A percentile compares a stretch with the other conserved stretches of the same genome.
phyloP scores from a whole-genome alignment of 257 asterid genomes.

The Echium plantagineum region DNA sequence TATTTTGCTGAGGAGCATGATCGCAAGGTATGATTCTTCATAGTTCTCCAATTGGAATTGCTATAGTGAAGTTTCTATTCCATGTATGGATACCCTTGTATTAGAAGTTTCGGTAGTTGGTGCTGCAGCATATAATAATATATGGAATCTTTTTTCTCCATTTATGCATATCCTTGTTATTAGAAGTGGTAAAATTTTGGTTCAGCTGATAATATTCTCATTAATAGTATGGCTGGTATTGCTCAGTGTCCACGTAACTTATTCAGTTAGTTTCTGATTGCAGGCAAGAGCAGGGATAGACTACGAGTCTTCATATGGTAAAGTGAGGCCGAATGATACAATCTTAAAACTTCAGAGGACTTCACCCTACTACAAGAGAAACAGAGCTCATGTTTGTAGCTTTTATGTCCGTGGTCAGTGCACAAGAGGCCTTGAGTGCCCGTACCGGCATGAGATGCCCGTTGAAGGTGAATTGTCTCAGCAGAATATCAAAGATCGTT shows the following conservation, averaged over 20 bases:
- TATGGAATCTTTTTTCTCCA: too few species aligned
- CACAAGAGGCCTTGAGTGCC: constrained; percentile 97
- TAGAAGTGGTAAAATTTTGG: not conserved
- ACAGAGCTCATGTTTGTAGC: constrained; percentile 96
- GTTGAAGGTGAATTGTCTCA: constrained; percentile 94
- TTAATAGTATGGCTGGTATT: not conserved
- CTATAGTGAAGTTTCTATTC: not conserved
- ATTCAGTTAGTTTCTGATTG: constrained; percentile 3
- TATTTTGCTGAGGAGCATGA: constrained; percentile 98
- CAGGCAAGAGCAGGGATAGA: constrained; percentile 99
- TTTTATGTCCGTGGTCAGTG: constrained; percentile 93
- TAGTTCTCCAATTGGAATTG: not conserved
- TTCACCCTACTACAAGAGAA: constrained; percentile 89
- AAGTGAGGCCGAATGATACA: constrained; percentile 81
- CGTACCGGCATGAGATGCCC: constrained; percentile 98
- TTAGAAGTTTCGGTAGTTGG: too few species aligned
- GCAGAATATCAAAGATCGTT: constrained; percentile 93
- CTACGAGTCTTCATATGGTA: constrained; percentile 90
- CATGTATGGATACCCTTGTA: too few species aligned
- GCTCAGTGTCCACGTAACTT: too few species aligned
- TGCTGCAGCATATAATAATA: not conserved
- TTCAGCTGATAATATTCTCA: not conserved
- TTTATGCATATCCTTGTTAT: too few species aligned
- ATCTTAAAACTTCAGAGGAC: constrained; percentile 94
- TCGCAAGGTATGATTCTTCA: constrained; percentile 47